Conservation (phyloP, 2,329 filamentous ascomycete genomes). For the Teratosphaeria gauchensis region DNA sequence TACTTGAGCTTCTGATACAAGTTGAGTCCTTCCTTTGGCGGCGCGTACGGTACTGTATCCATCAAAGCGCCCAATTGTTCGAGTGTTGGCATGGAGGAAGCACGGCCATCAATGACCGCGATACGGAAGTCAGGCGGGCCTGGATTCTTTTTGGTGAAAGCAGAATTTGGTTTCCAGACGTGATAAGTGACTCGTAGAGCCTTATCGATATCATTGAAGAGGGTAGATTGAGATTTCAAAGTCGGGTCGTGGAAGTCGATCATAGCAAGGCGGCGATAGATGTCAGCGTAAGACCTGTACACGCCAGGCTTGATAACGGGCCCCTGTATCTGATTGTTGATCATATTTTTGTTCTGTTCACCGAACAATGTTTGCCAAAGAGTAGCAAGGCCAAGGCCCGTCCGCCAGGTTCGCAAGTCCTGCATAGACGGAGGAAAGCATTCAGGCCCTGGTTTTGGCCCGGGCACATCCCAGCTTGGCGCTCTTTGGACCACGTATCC, state of each 20-base stretch:
- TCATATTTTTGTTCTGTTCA: not conserved
- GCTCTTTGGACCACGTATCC: constrained; percentile 77
- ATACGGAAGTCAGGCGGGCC: constrained; percentile 75
- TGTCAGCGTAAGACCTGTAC: constrained; percentile 49
- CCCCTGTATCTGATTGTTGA: not conserved
- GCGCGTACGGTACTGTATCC: constrained; percentile 61
- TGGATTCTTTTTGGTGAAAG: constrained; percentile 67
- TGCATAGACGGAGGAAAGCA: constrained; percentile 14
- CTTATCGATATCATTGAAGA: constrained; percentile 19
- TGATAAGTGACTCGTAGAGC: constrained; percentile 70
- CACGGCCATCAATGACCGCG: constrained; percentile 67
- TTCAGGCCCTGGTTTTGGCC: constrained; percentile 9
- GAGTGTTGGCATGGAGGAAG: constrained; percentile 61
- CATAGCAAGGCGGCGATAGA: constrained; percentile 68
- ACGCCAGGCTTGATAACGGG: constrained; percentile 45
- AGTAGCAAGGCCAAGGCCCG: constrained; percentile 20
- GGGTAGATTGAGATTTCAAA: constrained; percentile 9
- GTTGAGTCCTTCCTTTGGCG: constrained; percentile 38
- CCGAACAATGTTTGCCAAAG: constrained; percentile 1
- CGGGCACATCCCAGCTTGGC: constrained; percentile 32
- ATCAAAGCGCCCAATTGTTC: constrained; percentile 63
- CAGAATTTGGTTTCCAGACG: constrained; percentile 62
- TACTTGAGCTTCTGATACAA: constrained; percentile 74
- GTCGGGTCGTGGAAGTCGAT: constrained; percentile 61
- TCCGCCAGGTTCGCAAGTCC: constrained; percentile 18